Evolutionary conservation across 441 rosid genomes (phyloP).

Genomic region (Breynia disticha): DNA sequence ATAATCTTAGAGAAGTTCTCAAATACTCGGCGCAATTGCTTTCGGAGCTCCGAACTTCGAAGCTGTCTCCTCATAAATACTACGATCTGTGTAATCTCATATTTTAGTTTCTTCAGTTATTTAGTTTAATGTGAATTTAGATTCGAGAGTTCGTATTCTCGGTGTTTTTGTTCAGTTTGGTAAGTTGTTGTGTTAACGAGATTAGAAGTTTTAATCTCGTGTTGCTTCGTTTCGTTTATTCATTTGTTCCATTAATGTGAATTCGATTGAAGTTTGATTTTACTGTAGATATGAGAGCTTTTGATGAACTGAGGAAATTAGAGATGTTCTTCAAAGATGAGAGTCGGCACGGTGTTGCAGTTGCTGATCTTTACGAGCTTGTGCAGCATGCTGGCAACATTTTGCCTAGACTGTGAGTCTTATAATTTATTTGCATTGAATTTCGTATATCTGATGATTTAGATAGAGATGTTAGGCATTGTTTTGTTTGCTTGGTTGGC

Average conservation of each 20-base stretch:
- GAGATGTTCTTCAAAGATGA: constrained; percentile 91
- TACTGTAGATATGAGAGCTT: constrained; percentile 81
- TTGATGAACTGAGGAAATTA: constrained; percentile 92
- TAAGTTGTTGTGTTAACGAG: no score
- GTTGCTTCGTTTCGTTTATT: not conserved
- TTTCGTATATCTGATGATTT: not conserved
- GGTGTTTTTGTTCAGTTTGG: not conserved
- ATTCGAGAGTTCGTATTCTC: no score
- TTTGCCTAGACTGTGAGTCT: constrained; percentile 81
- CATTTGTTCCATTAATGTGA: no score
- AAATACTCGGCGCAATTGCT: constrained; percentile 99
- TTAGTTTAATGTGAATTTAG: no score
- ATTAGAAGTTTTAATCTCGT: no score
- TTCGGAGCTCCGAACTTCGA: constrained; percentile 92
- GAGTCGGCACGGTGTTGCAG: constrained; percentile 77
- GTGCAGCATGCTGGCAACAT: constrained; percentile 99
- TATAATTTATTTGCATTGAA: no score
- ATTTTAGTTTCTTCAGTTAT: no score
- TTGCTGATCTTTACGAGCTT: constrained; percentile 88
- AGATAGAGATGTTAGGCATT: not conserved
- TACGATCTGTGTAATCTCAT: constrained; percentile 85
- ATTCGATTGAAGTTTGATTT: not conserved
- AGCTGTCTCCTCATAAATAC: constrained; percentile 94
- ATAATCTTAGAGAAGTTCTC: constrained; percentile 89
- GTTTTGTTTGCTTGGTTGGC: not conserved